Evolutionary conservation across 306 rosid genomes (phyloP).

Genomic region (Quillaja saponaria): DNA sequence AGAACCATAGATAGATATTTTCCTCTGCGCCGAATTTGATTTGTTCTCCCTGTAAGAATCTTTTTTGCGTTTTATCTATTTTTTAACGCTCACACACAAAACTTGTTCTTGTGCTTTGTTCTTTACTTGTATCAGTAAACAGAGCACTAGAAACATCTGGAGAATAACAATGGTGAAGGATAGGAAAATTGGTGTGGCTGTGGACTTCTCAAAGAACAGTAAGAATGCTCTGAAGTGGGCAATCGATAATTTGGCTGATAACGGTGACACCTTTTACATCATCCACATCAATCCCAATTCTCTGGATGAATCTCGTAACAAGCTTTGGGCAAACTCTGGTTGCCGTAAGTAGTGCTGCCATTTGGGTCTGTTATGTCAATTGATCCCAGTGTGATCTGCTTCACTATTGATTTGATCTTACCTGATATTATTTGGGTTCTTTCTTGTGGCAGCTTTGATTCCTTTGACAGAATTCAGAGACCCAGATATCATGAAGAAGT

Average conservation of each 20-base stretch:
- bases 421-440: conserved; percentile 12
- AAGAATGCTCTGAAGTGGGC: conserved; percentile 88
- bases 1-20: too few species aligned
- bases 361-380: background rate
- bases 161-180: conserved; percentile 62
- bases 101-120: too few species aligned
- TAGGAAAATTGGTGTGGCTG: conserved; percentile 74
- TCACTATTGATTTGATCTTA: conserved; percentile 4
- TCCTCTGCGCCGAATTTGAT: too few species aligned
- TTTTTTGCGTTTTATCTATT: too few species aligned
- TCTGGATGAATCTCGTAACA: conserved; percentile 44
- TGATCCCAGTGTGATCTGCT: background rate
- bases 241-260: conserved; percentile 68
- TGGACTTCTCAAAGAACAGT: conserved; percentile 82
- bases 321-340: conserved; percentile 59
- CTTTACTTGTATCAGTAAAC: too few species aligned
- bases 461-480: conserved; percentile 68
- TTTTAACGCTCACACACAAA: background rate
- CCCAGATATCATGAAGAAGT: conserved; percentile 49
- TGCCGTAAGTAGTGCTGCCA: conserved; percentile 51
- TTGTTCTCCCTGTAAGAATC: too few species aligned
- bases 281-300: conserved; percentile 54
- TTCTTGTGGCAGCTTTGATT: conserved; percentile 57
- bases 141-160: background rate
- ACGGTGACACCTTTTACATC: conserved; percentile 72